These are phyloP conservation scores for Arthrocladium fulminans DNA, from an alignment of 2,329 filamentous ascomycete species.

Conservation along the genomic window DNA sequence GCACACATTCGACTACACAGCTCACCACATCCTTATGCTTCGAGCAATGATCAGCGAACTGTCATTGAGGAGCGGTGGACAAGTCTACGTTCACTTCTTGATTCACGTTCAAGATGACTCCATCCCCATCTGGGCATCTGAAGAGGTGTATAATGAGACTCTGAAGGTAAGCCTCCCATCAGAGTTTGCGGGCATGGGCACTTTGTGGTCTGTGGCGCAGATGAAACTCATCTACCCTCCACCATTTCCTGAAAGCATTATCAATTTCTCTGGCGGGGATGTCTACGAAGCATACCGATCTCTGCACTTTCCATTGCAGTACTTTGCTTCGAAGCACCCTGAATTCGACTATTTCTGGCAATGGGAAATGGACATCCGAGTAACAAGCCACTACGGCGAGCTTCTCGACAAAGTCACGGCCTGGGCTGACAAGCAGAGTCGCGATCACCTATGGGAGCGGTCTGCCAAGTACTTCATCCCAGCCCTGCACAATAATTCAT, in stretches of 20 bases:
- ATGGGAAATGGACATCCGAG: conserved; percentile 61
- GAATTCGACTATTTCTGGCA: conserved; percentile 63
- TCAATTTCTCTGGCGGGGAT: conserved; percentile 23
- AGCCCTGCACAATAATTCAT: conserved; percentile 21
- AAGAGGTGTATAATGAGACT: conserved; percentile 55
- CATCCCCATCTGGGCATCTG: conserved; percentile 64
- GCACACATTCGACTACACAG: conserved; percentile 19
- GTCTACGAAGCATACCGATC: conserved; percentile 44
- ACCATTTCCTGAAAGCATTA: conserved; percentile 24
- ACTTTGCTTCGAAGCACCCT: conserved; percentile 54
- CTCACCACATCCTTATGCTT: conserved; percentile 19
- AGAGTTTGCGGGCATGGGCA: conserved; percentile 30
- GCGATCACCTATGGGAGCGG: conserved; percentile 68
- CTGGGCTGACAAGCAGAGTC: conserved; percentile 60
- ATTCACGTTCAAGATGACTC: conserved; percentile 68
- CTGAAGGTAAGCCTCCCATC: conserved; percentile 24
- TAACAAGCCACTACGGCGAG: conserved; percentile 60
- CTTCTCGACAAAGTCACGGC: conserved; percentile 58
- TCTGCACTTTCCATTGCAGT: conserved; percentile 53
- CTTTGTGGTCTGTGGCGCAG: conserved; percentile 26
- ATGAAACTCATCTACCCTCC: conserved; percentile 19
- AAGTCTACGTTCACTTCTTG: conserved; percentile 68
- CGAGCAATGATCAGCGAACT: conserved; percentile 32
- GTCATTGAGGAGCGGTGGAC: conserved; percentile 61
- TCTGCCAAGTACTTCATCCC: conserved; percentile 70